Conservation (phyloP, 2,329 filamentous ascomycete species). For the Keithomyces neogunnii region DNA sequence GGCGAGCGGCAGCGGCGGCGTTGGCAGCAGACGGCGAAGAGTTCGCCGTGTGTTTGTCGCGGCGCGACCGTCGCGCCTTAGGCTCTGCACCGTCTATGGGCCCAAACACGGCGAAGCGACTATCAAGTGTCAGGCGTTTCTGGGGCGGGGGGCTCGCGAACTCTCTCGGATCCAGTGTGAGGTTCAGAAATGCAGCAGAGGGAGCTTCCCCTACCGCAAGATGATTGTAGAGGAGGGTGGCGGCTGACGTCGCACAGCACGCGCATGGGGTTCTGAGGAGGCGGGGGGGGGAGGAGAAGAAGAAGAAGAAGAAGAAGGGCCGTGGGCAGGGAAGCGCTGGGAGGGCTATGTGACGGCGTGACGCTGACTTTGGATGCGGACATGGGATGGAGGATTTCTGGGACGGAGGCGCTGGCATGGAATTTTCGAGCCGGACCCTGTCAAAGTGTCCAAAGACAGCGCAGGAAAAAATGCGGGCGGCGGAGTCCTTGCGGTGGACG, state of each 20-base stretch:
- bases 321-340: slow-evolving; percentile 9
- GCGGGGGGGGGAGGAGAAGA: slow-evolving; percentile 2
- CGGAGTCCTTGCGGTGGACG: not conserved
- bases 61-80: slow-evolving; percentile 32
- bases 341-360: not conserved
- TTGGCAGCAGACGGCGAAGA: not conserved
- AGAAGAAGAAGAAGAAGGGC: slow-evolving; percentile 9
- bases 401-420: slow-evolving; percentile 1
- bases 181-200: slow-evolving; percentile 43
- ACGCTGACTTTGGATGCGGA: not conserved
- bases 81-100: slow-evolving; percentile 13
- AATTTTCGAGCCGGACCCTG: slow-evolving; percentile 1
- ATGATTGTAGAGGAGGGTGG: slow-evolving; percentile 1
- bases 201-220: slow-evolving; percentile 46
- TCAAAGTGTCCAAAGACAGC: slow-evolving; percentile 1
- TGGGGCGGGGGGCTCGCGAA: slow-evolving; percentile 15
- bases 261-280: slow-evolving; percentile 7
- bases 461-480: not conserved
- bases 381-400: not conserved
- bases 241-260: slow-evolving; percentile 4
- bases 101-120: slow-evolving; percentile 14
- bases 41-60: slow-evolving; percentile 42
- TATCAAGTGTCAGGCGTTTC: slow-evolving; percentile 8
- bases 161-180: slow-evolving; percentile 50
- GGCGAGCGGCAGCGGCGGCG: not conserved